Evolutionary conservation across 2,329 filamentous ascomycete species (phyloP).

Genomic region (Botrytis fragariae): DNA sequence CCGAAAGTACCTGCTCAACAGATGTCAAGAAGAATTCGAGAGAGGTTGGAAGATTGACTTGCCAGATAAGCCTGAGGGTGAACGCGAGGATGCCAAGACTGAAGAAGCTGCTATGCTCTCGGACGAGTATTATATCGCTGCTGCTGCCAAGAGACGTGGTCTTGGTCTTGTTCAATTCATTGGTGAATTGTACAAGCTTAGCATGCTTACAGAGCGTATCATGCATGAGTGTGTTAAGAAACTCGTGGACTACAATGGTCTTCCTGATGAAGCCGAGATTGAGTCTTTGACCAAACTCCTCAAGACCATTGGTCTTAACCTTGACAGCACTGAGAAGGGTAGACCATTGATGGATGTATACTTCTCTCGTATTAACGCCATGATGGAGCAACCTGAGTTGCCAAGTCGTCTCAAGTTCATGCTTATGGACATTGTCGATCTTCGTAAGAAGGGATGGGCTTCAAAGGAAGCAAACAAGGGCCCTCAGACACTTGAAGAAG

Average conservation of each 20-base stretch:
- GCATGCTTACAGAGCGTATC: slow-evolving; percentile 97
- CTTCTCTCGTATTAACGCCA: slow-evolving; percentile 82
- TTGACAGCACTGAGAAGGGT: slow-evolving; percentile 81
- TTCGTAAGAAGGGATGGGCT: slow-evolving; percentile 73
- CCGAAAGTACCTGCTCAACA: slow-evolving; percentile 97
- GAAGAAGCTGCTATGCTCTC: slow-evolving; percentile 81
- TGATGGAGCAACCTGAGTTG: slow-evolving; percentile 76
- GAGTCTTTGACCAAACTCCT: slow-evolving; percentile 94
- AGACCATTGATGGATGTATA: slow-evolving; percentile 87
- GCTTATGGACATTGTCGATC: slow-evolving; percentile 90
- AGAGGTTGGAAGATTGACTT: slow-evolving; percentile 93
- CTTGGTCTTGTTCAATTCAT: slow-evolving; percentile 99
- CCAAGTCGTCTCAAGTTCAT: slow-evolving; percentile 92
- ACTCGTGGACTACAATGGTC: slow-evolving; percentile 89
- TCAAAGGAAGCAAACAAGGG: slow-evolving; percentile 92
- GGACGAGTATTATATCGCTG: slow-evolving; percentile 93
- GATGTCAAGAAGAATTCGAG: slow-evolving; percentile 98
- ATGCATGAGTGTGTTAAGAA: slow-evolving; percentile 99
- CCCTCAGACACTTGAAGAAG: slow-evolving; percentile 92
- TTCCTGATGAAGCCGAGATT: slow-evolving; percentile 92
- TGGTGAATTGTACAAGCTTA: slow-evolving; percentile 96
- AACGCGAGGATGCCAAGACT: slow-evolving; percentile 51
- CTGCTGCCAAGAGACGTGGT: slow-evolving; percentile 92
- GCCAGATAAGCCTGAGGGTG: slow-evolving; percentile 72
- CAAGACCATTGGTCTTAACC: slow-evolving; percentile 83